These are phyloP conservation scores for Isochrysis galbana DNA, from an alignment of 78 protist species.

Conservation along the genomic window DNA sequence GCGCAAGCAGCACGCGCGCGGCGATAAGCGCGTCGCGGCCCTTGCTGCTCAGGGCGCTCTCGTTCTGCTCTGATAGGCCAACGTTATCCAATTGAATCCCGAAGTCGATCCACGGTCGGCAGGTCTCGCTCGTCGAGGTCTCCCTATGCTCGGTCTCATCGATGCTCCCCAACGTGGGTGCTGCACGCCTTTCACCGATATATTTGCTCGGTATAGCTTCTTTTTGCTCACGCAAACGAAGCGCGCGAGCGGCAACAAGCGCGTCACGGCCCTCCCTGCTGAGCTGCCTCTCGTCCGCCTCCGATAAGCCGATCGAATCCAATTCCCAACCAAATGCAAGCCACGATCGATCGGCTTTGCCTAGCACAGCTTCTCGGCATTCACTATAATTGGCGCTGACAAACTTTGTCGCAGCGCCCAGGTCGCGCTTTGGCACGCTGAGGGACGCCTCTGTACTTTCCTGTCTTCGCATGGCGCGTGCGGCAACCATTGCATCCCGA, in stretches of 20 bases:
- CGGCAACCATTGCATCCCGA: not conserved
- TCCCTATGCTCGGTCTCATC: too few species aligned
- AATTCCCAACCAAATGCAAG: not conserved
- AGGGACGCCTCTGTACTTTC: not conserved
- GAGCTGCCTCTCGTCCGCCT: not conserved
- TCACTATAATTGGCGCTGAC: not conserved
- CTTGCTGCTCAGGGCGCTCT: not conserved
- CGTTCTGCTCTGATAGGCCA: not conserved
- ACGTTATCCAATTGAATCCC: not conserved
- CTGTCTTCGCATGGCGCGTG: not conserved
- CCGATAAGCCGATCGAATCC: not conserved
- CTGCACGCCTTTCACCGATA: too few species aligned
- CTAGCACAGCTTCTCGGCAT: not conserved
- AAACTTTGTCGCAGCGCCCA: not conserved
- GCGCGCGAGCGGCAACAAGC: not conserved
- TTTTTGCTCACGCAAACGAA: too few species aligned
- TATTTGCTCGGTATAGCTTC: too few species aligned
- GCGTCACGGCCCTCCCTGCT: not conserved
- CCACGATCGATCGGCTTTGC: not conserved
- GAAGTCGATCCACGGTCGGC: not conserved
- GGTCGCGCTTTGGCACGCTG: not conserved
- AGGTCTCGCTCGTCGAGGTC: too few species aligned
- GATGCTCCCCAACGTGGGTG: too few species aligned
- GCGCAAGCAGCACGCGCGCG: not conserved
- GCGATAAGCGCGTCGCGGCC: not conserved